Evolutionary conservation across 169 alveolate genomes (phyloP), one percentile per base, ranked within the genome.

Genomic region (Eimeria sp.): DNA sequence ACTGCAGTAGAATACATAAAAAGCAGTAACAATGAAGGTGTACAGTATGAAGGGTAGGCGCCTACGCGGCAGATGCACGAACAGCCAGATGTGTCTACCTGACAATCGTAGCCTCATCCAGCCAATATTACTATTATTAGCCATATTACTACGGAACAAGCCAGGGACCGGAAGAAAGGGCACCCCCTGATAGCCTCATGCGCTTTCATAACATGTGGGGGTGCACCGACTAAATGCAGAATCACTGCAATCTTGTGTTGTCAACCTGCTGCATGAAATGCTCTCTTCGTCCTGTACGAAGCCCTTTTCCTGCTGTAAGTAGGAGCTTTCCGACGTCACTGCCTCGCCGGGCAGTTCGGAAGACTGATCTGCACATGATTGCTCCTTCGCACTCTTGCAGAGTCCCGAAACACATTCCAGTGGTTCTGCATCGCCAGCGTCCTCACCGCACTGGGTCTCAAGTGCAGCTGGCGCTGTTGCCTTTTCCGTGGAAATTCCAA

Each of bases 251-350:
- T 87, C 93, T 25, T 56, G 62, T 64, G 93, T 87, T 8, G 93
- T 87, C 83, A 87, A 43, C 46, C 93, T 52, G 82, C 93, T 87
- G 82, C 93, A 87, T 20, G 93, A 60, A 64, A 87, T 11, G 80
- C 93, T 64, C 68, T 87, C 93, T 43, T 64, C 93, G 54, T 87
- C 93, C 46, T 87, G 93, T 23, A 43, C 80, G 43, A 37, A 43
- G 13, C n/a, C 62, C 54, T 52, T 87, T 74, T 74, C 83, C 56
- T 87, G 64, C 52, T 52, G 82, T 64, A 23, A 13, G 93, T 60
- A 87, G 30, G 62, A 62, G 68, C 46, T 13, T 10, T 37, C 82
- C 37, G 76, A 52, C 18, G 66, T 11, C 58, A 33, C 82, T 62
- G 62, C 66, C 64, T 66, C 62, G 33, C 72, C 64, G 54, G 93